Evolutionary conservation across 495 filamentous ascomycete species (phyloP), one percentile per base, ranked within the genome.

Genomic region (Aspergillus sparsus): DNA sequence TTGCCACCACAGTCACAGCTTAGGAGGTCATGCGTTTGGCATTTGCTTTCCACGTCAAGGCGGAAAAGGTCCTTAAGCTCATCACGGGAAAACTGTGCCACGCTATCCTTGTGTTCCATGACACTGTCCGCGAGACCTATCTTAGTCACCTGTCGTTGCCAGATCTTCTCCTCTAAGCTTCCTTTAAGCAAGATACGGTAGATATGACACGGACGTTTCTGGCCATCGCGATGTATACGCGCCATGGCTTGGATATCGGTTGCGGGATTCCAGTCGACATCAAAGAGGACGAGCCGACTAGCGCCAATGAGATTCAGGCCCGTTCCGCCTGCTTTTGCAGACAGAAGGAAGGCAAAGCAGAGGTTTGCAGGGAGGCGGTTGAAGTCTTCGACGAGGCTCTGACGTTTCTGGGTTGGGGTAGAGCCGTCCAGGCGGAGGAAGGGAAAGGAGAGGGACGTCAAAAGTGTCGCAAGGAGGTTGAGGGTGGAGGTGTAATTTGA

Each of bases 211-310:
- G 81, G 82, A 3, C 76, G 73, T 68, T 86, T 90, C 66, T 93
- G 89, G 13, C 89, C 89, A 62, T 92, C 89, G 33, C 89, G 81
- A 68, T 92, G 89, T 49, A 93, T 89, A 5, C 89, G 83, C 2
- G 89, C 89, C 90, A 93, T 92, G n/a, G 89, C 89, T 68, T 93
- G 89, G 16, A 87, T 75, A 64, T 93, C 89, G 3, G 87, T 92
- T 7, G 87, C 85, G 2, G 89, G 89, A 64, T 93, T 93, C 89
- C 89, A 93, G 71, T 92, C 89, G 6, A 89, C 82, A 63, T 93
- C 89, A 66, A 92, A 92, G 3, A 93, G 82, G 7, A 92, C 77
- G 0, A 93, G 82, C 10, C 89, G 80, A 18, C 86, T 89, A 5
- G 89, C 89, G 18, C 89, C 89, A 58, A 90, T 87, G 4, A 93